Percentiles rank a stretch among this genome's conserved stretches.
These are phyloP conservation scores for Rhexocercosporidium sp. DNA, from an alignment of 2,329 filamentous ascomycete species.

Conservation along the genomic window DNA sequence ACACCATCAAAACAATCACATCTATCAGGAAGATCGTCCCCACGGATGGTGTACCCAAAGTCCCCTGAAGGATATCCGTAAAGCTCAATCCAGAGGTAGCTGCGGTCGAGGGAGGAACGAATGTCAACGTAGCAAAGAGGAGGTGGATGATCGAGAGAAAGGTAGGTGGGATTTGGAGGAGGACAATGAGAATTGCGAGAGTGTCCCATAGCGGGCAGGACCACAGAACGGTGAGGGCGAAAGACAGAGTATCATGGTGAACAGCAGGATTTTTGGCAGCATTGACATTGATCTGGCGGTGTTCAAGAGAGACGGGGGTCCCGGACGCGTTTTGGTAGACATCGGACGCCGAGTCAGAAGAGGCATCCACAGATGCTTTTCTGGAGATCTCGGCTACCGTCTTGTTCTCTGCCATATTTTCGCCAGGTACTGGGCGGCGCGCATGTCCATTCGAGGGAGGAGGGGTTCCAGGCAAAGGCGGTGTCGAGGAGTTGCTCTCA, in stretches of 20 bases:
- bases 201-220: conserved; percentile 93
- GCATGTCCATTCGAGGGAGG: conserved; percentile 44
- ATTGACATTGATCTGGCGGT: conserved; percentile 73
- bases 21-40: conserved; percentile 86
- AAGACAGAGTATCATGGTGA: conserved; percentile 74
- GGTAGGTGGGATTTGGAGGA: conserved; percentile 89
- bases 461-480: conserved; percentile 47
- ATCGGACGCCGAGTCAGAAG: conserved; percentile 62
- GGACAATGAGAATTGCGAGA: conserved; percentile 93
- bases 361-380: conserved; percentile 55
- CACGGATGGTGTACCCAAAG: conserved; percentile 83
- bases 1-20: conserved; percentile 79
- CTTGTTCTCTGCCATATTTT: conserved; percentile 36
- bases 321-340: conserved; percentile 47
- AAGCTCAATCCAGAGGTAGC: conserved; percentile 74
- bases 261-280: conserved; percentile 70
- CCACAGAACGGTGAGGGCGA: conserved; percentile 84
- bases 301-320: conserved; percentile 50
- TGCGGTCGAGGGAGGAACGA: conserved; percentile 83
- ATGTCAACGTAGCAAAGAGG: conserved; percentile 90
- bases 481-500: conserved; percentile 47
- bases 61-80: conserved; percentile 89
- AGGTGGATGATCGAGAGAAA: conserved; percentile 89
- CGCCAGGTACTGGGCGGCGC: conserved; percentile 32
- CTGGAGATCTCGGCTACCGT: conserved; percentile 49